phyloP scores from a whole-genome alignment of 2,329 filamentous ascomycete genomes.

The Xylaria sp. region DNA sequence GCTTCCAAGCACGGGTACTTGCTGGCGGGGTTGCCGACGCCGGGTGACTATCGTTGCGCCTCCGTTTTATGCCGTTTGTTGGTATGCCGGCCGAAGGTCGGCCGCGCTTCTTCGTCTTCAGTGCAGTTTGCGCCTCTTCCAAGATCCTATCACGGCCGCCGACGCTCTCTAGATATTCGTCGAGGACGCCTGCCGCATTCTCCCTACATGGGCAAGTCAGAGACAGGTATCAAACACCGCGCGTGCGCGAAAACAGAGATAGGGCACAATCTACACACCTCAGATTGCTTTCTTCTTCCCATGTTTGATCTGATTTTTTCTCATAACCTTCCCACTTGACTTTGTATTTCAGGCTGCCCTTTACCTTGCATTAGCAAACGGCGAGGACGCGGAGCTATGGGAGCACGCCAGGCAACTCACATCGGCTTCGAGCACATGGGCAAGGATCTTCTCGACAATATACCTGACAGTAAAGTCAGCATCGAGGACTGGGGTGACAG shows the following conservation, averaged over 20 bases:
- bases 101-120: conserved; percentile 67
- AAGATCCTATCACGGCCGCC: conserved; percentile 71
- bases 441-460: conserved; percentile 77
- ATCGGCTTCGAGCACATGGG: conserved; percentile 69
- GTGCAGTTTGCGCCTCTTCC: conserved; percentile 60
- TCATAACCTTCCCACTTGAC: conserved; percentile 87
- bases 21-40: conserved; percentile 59
- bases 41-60: conserved; percentile 62
- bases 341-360: conserved; percentile 68
- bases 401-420: conserved; percentile 50
- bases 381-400: background rate
- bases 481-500: background rate
- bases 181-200: conserved; percentile 67
- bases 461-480: conserved; percentile 59
- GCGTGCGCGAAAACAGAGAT: conserved; percentile 4
- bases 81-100: conserved; percentile 56
- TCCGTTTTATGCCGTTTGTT: conserved; percentile 56
- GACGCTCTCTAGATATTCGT: conserved; percentile 69
- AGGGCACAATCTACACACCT: conserved; percentile 53
- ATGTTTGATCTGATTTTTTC: conserved; percentile 75
- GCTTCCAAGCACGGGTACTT: conserved; percentile 63
- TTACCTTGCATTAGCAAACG: conserved; percentile 21
- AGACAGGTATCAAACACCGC: background rate
- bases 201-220: conserved; percentile 53
- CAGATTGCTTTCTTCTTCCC: conserved; percentile 81